Conservation (phyloP, 192 early-diverging fungal species). For the Coemansia aciculifera region DNA sequence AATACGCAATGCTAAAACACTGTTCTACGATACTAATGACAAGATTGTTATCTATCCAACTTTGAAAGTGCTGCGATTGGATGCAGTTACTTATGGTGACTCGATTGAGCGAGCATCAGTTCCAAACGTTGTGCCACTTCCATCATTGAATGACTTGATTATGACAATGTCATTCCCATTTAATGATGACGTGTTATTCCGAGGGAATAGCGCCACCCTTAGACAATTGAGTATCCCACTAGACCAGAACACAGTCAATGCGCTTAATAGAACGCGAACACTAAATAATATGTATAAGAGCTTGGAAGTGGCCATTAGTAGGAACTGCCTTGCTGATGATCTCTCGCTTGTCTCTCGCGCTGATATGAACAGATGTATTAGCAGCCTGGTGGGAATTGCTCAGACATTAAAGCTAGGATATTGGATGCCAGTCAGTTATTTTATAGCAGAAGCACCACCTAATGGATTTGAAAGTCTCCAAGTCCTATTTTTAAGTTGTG, state of each 20-base stretch:
- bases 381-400: constrained; percentile 34
- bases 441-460: neutral
- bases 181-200: neutral
- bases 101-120: neutral
- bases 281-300: constrained; percentile 76
- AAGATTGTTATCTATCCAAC: neutral
- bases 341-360: constrained; percentile 81
- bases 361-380: constrained; percentile 92
- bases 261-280: constrained; percentile 54
- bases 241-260: neutral
- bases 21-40: neutral
- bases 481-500: neutral
- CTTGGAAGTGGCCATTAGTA: constrained; percentile 80
- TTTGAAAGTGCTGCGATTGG: neutral
- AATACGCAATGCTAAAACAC: neutral
- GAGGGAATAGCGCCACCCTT: neutral
- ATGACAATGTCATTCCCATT: neutral
- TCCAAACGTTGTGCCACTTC: neutral
- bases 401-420: neutral
- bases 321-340: constrained; percentile 85
- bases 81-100: neutral
- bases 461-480: neutral
- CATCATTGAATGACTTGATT: neutral
- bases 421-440: neutral
- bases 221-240: neutral